phyloP scores from a whole-genome alignment of 169 alveolate genomes.

The Plasmodium blacklocki region DNA sequence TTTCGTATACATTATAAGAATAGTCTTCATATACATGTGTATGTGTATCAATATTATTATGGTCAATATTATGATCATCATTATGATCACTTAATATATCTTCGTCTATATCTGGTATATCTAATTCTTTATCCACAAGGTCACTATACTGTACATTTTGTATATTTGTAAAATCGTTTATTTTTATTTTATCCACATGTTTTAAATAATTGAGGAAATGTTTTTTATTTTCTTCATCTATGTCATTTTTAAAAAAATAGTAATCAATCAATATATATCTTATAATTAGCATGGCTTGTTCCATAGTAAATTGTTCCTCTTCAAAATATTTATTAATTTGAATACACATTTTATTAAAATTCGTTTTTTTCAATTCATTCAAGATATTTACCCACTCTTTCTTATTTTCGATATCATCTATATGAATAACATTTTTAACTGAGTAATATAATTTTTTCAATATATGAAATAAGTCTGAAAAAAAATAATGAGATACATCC shows the following conservation, averaged over 20 bases:
- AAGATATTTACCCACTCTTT: constrained; percentile 19
- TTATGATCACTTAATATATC: constrained; percentile 33
- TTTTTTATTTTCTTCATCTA: constrained; percentile 7
- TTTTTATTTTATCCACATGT: background rate
- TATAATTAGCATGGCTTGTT: constrained; percentile 36
- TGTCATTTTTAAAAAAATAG: constrained; percentile 23
- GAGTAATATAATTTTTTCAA: constrained; percentile 33
- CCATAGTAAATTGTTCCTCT: constrained; percentile 51
- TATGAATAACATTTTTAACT: constrained; percentile 5
- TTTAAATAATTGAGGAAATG: constrained; percentile 41
- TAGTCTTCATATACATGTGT: background rate
- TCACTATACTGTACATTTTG: background rate
- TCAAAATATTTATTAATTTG: background rate
- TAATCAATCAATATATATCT: constrained; percentile 43
- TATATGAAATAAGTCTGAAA: constrained; percentile 29
- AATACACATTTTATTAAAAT: constrained; percentile 3
- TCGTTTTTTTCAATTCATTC: constrained; percentile 30
- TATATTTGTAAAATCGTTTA: background rate
- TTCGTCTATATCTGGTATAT: background rate
- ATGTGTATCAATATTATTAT: background rate
- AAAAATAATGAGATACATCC: constrained; percentile 17
- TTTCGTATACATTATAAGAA: background rate
- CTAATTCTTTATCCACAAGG: background rate
- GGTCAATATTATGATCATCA: constrained; percentile 24
- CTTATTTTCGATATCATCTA: constrained; percentile 6